Percentiles rank a stretch among this genome's conserved stretches.
Conservation (phyloP, 2,329 filamentous ascomycete genomes). For the Phialophora verrucosa region DNA sequence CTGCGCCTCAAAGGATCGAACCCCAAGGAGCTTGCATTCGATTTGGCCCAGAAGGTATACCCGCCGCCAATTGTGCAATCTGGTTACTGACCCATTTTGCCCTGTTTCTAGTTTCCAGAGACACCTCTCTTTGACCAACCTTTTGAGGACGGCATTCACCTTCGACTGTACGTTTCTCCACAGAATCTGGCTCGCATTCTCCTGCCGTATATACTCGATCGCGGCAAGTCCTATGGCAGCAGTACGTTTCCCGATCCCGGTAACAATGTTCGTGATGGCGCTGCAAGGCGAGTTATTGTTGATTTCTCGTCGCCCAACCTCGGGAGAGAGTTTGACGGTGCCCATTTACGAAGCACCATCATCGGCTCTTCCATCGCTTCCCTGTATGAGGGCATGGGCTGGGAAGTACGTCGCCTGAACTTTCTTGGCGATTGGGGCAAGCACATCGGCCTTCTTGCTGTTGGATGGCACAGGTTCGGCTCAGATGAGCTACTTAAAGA, state of each 20-base stretch:
- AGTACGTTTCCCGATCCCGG: slow-evolving; percentile 68
- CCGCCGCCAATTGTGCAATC: background rate
- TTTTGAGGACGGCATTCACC: slow-evolving; percentile 67
- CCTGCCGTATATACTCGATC: slow-evolving; percentile 71
- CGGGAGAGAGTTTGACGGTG: slow-evolving; percentile 80
- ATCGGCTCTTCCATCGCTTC: slow-evolving; percentile 76
- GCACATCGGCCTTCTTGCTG: slow-evolving; percentile 65
- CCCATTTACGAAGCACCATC: slow-evolving; percentile 76
- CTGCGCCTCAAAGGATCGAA: slow-evolving; percentile 76
- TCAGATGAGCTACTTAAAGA: slow-evolving; percentile 71
- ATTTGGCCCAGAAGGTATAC: slow-evolving; percentile 50
- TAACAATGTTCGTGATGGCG: slow-evolving; percentile 58
- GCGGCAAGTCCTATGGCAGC: slow-evolving; percentile 67
- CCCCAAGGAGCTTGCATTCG: slow-evolving; percentile 64
- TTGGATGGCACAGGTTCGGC: slow-evolving; percentile 77
- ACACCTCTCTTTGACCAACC: slow-evolving; percentile 76
- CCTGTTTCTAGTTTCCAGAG: slow-evolving; percentile 76
- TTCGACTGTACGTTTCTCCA: slow-evolving; percentile 82
- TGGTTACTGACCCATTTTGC: slow-evolving; percentile 58
- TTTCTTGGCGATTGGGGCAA: slow-evolving; percentile 78
- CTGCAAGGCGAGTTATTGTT: slow-evolving; percentile 71
- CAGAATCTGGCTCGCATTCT: slow-evolving; percentile 68
- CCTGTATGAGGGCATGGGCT: slow-evolving; percentile 70
- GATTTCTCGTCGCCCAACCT: slow-evolving; percentile 89
- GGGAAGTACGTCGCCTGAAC: slow-evolving; percentile 74